Percentiles rank a stretch among this genome's conserved stretches.
Conservation (phyloP, 495 filamentous ascomycete species). For the Aspergillus cristatus region DNA sequence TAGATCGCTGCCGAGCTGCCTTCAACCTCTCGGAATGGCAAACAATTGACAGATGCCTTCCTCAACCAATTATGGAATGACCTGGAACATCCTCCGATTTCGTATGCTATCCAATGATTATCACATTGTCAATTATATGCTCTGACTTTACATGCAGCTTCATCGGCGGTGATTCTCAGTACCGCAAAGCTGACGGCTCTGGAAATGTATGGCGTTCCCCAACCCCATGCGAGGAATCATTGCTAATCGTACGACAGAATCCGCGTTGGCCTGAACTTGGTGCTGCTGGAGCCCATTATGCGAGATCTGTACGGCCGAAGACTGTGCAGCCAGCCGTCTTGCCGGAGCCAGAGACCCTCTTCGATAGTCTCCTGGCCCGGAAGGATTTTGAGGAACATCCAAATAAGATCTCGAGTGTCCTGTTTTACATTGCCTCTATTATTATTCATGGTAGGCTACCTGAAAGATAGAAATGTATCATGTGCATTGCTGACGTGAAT, state of each 20-base stretch:
- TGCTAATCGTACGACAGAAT: slow-evolving; percentile 30
- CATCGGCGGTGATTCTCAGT: slow-evolving; percentile 44
- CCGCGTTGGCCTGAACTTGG: slow-evolving; percentile 56
- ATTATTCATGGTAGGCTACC: slow-evolving; percentile 64
- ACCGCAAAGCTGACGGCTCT: slow-evolving; percentile 62
- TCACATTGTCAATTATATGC: slow-evolving; percentile 13
- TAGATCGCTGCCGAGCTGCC: slow-evolving; percentile 39
- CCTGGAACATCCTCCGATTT: slow-evolving; percentile 57
- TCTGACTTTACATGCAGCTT: slow-evolving; percentile 30
- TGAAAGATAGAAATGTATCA: neutral
- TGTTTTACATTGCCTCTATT: slow-evolving; percentile 84
- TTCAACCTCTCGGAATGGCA: slow-evolving; percentile 42
- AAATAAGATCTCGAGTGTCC: slow-evolving; percentile 74
- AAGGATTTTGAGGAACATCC: slow-evolving; percentile 55
- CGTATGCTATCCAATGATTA: slow-evolving; percentile 32
- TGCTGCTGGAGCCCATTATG: slow-evolving; percentile 56
- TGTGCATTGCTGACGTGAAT: slow-evolving; percentile 11
- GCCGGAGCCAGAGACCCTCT: slow-evolving; percentile 70
- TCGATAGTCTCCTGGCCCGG: slow-evolving; percentile 63
- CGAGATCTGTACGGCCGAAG: slow-evolving; percentile 59
- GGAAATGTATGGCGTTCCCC: slow-evolving; percentile 41
- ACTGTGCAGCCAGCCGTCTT: slow-evolving; percentile 52
- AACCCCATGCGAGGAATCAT: neutral
- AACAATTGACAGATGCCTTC: slow-evolving; percentile 48
- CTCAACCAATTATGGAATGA: slow-evolving; percentile 59